Percentiles rank a stretch among this genome's conserved stretches.
Conservation (phyloP, 1,284 basidiomycete species). For the Melampsora americana region DNA sequence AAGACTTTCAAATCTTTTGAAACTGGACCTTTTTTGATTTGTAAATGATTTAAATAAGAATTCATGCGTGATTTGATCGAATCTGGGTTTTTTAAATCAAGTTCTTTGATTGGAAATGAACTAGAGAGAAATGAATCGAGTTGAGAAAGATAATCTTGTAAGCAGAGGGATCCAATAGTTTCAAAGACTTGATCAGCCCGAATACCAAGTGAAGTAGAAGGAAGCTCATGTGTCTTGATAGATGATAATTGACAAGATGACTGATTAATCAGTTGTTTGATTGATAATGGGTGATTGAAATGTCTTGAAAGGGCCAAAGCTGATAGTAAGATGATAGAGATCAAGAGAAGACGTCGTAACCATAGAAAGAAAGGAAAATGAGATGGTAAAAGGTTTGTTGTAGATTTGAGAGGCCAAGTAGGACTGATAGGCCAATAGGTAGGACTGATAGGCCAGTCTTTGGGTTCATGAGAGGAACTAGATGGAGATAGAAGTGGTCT, state of each 20-base stretch:
- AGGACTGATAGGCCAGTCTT: background rate
- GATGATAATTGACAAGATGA: background rate
- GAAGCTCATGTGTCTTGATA: background rate
- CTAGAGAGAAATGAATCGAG: background rate
- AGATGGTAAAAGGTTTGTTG: background rate
- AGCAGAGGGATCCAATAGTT: background rate
- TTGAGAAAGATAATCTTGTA: background rate
- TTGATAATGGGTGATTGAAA: background rate
- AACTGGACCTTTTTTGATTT: too few relatives aligned
- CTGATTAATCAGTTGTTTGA: background rate
- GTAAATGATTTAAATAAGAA: background rate
- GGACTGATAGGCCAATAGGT: background rate
- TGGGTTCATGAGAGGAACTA: background rate
- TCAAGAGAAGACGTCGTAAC: background rate
- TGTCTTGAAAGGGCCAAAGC: background rate
- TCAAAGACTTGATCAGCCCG: background rate
- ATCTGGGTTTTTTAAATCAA: background rate
- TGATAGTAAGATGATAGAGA: background rate
- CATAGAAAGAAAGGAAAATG: background rate
- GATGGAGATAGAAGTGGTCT: background rate
- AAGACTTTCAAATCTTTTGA: too few relatives aligned
- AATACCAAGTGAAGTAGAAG: background rate
- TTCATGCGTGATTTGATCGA: background rate
- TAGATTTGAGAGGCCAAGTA: background rate
- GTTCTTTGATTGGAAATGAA: background rate